phyloP scores from a whole-genome alignment of 176 grass and related monocot genomes.

The Avena insularis region DNA sequence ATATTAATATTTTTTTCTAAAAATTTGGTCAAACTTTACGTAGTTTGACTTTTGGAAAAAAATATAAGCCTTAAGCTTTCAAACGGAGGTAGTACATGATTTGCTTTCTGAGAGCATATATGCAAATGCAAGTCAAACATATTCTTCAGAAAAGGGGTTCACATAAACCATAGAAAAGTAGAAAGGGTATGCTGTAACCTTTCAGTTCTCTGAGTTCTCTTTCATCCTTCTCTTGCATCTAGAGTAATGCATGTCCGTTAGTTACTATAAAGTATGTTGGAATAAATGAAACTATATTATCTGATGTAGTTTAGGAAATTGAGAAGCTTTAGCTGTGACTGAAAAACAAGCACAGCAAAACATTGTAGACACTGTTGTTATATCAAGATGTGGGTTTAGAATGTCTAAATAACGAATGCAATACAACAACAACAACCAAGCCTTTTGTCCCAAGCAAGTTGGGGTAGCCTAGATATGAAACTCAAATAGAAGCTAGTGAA shows the following conservation, averaged over 20 bases:
- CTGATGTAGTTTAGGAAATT: conserved; percentile 12
- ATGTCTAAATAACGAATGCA: conserved; percentile 9
- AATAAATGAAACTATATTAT: neutral
- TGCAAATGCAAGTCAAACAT: conserved; percentile 1
- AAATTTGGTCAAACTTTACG: no score
- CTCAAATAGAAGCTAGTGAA: no score
- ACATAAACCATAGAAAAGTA: neutral
- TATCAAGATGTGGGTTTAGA: neutral
- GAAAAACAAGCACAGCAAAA: neutral
- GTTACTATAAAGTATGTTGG: neutral
- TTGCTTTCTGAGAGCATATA: neutral
- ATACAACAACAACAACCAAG: no score
- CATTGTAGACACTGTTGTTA: neutral
- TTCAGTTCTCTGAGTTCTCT: neutral
- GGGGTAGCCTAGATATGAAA: no score
- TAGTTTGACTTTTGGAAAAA: no score
- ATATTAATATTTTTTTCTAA: no score
- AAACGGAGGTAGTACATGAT: neutral
- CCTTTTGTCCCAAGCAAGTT: no score
- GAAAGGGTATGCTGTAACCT: neutral
- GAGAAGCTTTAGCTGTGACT: conserved; percentile 1
- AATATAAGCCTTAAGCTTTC: no score
- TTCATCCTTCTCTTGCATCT: neutral
- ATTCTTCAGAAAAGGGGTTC: neutral
- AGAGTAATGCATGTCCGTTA: neutral